These are phyloP conservation scores for Monilinia polystroma DNA, from an alignment of 2,329 filamentous ascomycete species.

Conservation along the genomic window DNA sequence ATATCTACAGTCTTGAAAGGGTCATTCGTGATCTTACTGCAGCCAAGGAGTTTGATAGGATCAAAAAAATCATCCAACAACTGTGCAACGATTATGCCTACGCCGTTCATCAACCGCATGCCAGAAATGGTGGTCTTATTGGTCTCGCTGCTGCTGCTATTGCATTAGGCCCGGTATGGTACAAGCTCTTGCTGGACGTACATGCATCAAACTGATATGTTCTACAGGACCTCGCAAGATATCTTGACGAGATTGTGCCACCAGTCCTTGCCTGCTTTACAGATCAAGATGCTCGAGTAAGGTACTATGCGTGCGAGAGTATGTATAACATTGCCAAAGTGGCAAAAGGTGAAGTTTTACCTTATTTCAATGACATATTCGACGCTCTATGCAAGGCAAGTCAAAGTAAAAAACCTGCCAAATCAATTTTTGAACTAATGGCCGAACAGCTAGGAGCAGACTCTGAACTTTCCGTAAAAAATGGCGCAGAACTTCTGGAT, in stretches of 20 bases:
- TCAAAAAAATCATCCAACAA: slow-evolving; percentile 88
- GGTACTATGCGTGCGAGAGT: slow-evolving; percentile 98
- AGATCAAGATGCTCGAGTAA: slow-evolving; percentile 93
- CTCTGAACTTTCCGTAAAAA: slow-evolving; percentile 95
- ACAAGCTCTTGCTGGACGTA: background rate
- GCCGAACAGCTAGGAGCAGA: slow-evolving; percentile 78
- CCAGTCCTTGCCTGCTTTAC: slow-evolving; percentile 96
- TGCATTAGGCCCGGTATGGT: slow-evolving; percentile 76
- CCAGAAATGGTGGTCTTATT: slow-evolving; percentile 92
- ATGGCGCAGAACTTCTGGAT: slow-evolving; percentile 92
- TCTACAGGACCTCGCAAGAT: slow-evolving; percentile 79
- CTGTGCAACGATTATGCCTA: slow-evolving; percentile 98
- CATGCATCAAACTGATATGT: slow-evolving; percentile 23
- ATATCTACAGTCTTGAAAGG: slow-evolving; percentile 70
- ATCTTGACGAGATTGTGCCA: slow-evolving; percentile 90
- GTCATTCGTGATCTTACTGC: slow-evolving; percentile 82
- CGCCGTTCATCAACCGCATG: slow-evolving; percentile 93
- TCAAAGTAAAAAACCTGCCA: slow-evolving; percentile 14
- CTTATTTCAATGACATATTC: slow-evolving; percentile 98
- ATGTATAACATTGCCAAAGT: slow-evolving; percentile 99
- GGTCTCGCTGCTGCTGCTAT: slow-evolving; percentile 94
- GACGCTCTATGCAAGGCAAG: slow-evolving; percentile 92
- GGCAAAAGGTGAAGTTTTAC: slow-evolving; percentile 92
- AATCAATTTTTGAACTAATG: slow-evolving; percentile 23
- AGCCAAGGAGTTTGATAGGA: slow-evolving; percentile 73